Percentiles rank a stretch among this genome's conserved stretches.
These are phyloP conservation scores for Boletellus emodensis DNA, from an alignment of 768 basidiomycete genomes.

Conservation along the genomic window DNA sequence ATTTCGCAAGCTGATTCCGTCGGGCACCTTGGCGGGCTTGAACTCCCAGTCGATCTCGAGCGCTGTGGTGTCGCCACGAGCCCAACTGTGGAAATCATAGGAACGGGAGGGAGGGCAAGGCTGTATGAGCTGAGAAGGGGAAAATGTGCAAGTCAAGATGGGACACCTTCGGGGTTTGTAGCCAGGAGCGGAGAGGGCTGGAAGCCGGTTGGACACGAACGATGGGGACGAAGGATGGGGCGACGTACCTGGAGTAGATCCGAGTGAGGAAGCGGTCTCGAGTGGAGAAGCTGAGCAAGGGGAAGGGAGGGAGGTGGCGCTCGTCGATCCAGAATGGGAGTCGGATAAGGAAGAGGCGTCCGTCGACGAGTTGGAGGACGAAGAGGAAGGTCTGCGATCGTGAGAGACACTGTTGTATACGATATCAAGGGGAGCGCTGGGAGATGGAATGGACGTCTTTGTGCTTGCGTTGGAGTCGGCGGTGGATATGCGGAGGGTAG, in stretches of 20 bases:
- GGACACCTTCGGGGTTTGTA: constrained; percentile 24
- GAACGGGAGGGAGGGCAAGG: constrained; percentile 19
- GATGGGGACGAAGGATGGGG: background rate
- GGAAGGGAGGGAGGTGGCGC: constrained; percentile 30
- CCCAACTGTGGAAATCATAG: constrained; percentile 20
- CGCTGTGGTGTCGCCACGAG: constrained; percentile 10
- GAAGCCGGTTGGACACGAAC: constrained; percentile 4
- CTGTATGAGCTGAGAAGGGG: constrained; percentile 43
- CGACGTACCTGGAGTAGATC: constrained; percentile 2
- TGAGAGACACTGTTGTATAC: constrained; percentile 4
- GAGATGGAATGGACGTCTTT: constrained; percentile 5
- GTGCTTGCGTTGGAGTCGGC: constrained; percentile 9
- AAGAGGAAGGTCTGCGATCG: constrained; percentile 32
- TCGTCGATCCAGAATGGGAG: constrained; percentile 19
- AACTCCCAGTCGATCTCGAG: constrained; percentile 53
- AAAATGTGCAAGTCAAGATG: constrained; percentile 49
- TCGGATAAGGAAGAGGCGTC: constrained; percentile 20
- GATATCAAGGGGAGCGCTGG: constrained; percentile 15
- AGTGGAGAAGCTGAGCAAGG: constrained; percentile 5
- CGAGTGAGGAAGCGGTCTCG: constrained; percentile 1
- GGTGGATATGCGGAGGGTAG: constrained; percentile 32
- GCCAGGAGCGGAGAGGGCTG: constrained; percentile 4
- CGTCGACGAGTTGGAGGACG: constrained; percentile 22
- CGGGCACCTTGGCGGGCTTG: constrained; percentile 66
- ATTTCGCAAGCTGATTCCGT: constrained; percentile 80